Evolutionary conservation across 352 stramenopile species (phyloP).

Genomic region (Peronospora tabacina): DNA sequence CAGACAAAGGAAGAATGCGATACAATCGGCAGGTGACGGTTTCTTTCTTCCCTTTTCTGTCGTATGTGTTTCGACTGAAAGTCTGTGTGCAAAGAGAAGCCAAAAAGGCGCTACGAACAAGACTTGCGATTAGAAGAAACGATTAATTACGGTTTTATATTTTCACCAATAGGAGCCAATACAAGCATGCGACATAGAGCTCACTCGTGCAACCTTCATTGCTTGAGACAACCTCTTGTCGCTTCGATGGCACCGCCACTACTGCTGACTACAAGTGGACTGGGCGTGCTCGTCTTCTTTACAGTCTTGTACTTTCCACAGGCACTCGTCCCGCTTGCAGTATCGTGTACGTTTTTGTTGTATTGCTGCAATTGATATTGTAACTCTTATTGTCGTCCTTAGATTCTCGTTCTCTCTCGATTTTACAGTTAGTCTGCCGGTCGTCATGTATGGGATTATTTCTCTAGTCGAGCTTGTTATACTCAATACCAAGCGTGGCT

Average conservation of each 20-base stretch:
- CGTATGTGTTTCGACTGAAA: conserved; percentile 23
- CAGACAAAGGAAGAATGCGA: conserved; percentile 11
- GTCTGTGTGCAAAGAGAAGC: conserved; percentile 18
- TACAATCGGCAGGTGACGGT: conserved; percentile 5
- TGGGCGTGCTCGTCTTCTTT: conserved; percentile 15
- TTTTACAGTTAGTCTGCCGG: conserved; percentile 33
- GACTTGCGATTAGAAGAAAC: conserved; percentile 20
- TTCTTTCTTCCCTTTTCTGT: conserved; percentile 23
- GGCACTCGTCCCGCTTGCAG: conserved; percentile 19
- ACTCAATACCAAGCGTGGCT: conserved; percentile 23
- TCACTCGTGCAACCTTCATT: conserved; percentile 12
- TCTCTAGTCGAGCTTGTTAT: conserved; percentile 36
- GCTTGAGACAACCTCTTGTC: conserved; percentile 1
- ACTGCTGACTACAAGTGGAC: conserved; percentile 8
- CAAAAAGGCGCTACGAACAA: conserved; percentile 1
- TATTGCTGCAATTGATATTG: not conserved
- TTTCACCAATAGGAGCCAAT: conserved; percentile 29
- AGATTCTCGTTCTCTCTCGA: not conserved
- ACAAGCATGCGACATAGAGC: conserved; percentile 12
- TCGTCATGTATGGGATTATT: conserved; percentile 49
- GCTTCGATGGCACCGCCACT: not conserved
- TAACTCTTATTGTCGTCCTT: not conserved
- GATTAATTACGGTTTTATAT: conserved; percentile 3
- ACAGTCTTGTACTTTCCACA: conserved; percentile 21
- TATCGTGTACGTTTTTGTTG: conserved; percentile 21